A percentile compares a stretch with the other conserved stretches of the same genome.
phyloP scores from a whole-genome alignment of 2,329 filamentous ascomycete species.

The Botrytis pseudocinerea region DNA sequence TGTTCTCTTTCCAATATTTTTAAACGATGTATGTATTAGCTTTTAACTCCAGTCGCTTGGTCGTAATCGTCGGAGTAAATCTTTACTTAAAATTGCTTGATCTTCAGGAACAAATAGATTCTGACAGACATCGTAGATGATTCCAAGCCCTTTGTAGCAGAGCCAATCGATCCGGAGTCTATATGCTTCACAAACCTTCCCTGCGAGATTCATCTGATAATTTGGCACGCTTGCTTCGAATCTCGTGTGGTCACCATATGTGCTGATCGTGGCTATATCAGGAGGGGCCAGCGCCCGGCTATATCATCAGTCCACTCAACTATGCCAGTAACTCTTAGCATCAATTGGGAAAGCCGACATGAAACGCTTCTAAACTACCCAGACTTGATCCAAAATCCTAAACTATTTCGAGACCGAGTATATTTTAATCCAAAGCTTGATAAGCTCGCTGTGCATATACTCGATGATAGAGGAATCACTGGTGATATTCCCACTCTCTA shows the following conservation, averaged over 20 bases:
- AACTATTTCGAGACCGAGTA: neutral
- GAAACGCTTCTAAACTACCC: neutral
- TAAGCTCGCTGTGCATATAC: neutral
- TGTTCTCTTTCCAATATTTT: neutral
- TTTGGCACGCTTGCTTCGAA: neutral
- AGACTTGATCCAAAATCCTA: neutral
- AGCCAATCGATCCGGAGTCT: neutral
- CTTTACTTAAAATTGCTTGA: neutral
- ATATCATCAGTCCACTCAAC: neutral
- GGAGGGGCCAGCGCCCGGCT: too few species aligned
- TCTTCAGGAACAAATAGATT: neutral
- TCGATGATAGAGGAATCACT: too few species aligned
- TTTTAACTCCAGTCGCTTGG: neutral
- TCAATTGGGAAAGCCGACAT: neutral
- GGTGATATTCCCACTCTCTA: neutral
- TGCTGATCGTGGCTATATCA: neutral
- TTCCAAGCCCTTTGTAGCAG: neutral
- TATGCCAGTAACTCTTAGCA: neutral
- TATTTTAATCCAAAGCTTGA: conserved; percentile 2
- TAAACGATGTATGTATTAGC: neutral
- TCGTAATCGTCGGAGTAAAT: neutral
- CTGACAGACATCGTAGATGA: neutral
- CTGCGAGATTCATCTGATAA: neutral
- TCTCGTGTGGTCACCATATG: neutral
- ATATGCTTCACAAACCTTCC: neutral